Conservation (phyloP, 2,329 filamentous ascomycete species). For the Gnomoniopsis sp. region DNA sequence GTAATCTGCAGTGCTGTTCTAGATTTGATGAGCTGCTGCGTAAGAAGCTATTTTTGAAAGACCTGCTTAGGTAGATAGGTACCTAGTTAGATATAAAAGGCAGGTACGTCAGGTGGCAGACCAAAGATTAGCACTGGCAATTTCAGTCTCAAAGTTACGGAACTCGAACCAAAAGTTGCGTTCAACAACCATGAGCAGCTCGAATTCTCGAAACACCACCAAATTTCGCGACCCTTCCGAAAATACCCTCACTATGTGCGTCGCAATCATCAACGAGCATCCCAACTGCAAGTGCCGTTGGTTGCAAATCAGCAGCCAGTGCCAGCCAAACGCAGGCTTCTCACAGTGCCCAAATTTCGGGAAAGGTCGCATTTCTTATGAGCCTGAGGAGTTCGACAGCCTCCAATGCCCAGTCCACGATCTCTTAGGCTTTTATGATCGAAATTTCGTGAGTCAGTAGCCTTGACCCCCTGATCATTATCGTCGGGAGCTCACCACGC, state of each 20-base stretch:
- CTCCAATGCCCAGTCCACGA: slow-evolving; percentile 41
- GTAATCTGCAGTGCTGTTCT: no score
- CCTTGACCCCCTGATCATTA: neutral
- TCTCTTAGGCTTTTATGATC: slow-evolving; percentile 40
- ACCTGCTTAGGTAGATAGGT: no score
- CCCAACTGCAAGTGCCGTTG: slow-evolving; percentile 50
- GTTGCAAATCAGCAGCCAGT: slow-evolving; percentile 44
- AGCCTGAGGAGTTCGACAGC: slow-evolving; percentile 29
- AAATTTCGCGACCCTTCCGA: neutral
- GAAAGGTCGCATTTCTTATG: slow-evolving; percentile 33
- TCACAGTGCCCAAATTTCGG: slow-evolving; percentile 42
- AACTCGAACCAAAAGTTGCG: no score
- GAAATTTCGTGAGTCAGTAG: slow-evolving; percentile 35
- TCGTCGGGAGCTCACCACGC: neutral
- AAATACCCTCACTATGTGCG: slow-evolving; percentile 35
- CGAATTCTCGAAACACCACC: neutral
- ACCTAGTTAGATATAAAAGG: no score
- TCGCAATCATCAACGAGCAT: slow-evolving; percentile 44
- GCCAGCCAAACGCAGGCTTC: slow-evolving; percentile 49
- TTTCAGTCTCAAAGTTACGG: no score
- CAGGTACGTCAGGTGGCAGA: no score
- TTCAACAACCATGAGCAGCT: neutral
- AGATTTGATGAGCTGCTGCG: no score
- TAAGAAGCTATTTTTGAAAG: no score
- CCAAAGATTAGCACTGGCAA: no score